A percentile compares a stretch with the other conserved stretches of the same genome.
These are phyloP conservation scores for Pseudogymnoascus sp. DNA, from an alignment of 2,329 filamentous ascomycete species.

Conservation along the genomic window DNA sequence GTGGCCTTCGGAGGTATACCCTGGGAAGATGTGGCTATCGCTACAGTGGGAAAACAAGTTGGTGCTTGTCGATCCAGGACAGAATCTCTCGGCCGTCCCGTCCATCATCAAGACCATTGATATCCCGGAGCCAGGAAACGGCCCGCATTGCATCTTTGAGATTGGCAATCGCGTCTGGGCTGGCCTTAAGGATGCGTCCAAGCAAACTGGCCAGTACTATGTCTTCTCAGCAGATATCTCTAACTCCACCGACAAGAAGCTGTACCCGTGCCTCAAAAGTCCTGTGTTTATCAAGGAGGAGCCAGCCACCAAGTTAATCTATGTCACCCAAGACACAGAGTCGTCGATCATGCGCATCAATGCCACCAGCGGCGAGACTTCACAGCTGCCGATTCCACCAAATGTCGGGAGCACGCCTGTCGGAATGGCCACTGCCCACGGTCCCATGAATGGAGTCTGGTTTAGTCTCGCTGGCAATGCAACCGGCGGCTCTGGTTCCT, in stretches of 20 bases:
- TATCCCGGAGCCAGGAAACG: constrained; percentile 9
- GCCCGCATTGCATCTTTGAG: constrained; percentile 10
- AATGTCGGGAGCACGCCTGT: constrained; percentile 4
- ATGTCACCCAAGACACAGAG: constrained; percentile 8
- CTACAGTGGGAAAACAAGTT: constrained; percentile 8
- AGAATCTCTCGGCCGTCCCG: background rate
- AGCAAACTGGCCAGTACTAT: constrained; percentile 11
- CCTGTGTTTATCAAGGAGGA: constrained; percentile 11
- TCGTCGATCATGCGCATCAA: constrained; percentile 11
- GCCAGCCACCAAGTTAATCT: constrained; percentile 9
- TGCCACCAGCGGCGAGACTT: constrained; percentile 4
- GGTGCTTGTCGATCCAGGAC: constrained; percentile 7
- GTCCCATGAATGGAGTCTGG: constrained; percentile 9
- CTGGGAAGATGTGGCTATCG: constrained; percentile 9
- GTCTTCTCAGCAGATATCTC: constrained; percentile 9
- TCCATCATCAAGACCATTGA: constrained; percentile 7
- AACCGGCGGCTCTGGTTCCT: constrained; percentile 7
- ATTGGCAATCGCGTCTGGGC: constrained; percentile 10
- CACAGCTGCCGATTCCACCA: constrained; percentile 4
- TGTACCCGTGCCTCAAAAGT: constrained; percentile 8
- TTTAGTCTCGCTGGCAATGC: constrained; percentile 9
- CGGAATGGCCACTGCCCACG: constrained; percentile 1
- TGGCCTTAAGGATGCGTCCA: constrained; percentile 9
- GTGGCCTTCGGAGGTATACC: constrained; percentile 3
- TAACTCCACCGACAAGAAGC: background rate